A percentile compares a stretch with the other conserved stretches of the same genome.
These are phyloP conservation scores for Penicillium nucicola DNA, from an alignment of 495 filamentous ascomycete genomes.

Conservation along the genomic window DNA sequence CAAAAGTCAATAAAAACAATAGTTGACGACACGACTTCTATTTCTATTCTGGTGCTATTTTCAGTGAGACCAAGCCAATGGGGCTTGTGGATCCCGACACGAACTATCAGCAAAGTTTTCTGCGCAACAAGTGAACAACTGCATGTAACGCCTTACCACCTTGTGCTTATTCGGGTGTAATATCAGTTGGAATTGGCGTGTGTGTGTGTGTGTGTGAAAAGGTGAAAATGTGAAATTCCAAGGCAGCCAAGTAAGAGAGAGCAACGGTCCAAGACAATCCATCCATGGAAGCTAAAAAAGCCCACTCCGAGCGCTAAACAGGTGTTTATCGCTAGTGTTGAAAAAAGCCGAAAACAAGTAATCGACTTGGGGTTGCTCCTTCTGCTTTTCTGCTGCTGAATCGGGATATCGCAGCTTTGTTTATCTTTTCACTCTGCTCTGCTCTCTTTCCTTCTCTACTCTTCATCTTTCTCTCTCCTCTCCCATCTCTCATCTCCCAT, in stretches of 20 bases:
- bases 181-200: no score
- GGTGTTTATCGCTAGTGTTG: not conserved
- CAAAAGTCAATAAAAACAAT: not conserved
- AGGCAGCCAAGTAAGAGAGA: not conserved
- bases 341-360: not conserved
- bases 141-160: no score
- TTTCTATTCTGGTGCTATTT: not conserved
- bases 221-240: no score
- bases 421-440: slow-evolving; percentile 2
- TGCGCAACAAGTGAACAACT: no score
- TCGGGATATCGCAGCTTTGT: not conserved
- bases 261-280: not conserved
- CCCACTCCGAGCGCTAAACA: not conserved
- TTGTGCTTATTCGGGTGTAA: no score
- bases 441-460: not conserved
- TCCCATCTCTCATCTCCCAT: no score
- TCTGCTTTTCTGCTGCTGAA: not conserved
- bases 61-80: slow-evolving; percentile 11
- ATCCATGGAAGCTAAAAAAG: not conserved
- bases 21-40: slow-evolving; percentile 9
- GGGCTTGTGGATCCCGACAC: not conserved
- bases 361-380: not conserved
- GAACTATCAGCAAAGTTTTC: not conserved
- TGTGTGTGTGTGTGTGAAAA: no score
- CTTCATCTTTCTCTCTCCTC: slow-evolving; percentile 12